These are phyloP conservation scores for Chytriomyces confervae DNA, from an alignment of 192 early-diverging fungal species.

Conservation along the genomic window DNA sequence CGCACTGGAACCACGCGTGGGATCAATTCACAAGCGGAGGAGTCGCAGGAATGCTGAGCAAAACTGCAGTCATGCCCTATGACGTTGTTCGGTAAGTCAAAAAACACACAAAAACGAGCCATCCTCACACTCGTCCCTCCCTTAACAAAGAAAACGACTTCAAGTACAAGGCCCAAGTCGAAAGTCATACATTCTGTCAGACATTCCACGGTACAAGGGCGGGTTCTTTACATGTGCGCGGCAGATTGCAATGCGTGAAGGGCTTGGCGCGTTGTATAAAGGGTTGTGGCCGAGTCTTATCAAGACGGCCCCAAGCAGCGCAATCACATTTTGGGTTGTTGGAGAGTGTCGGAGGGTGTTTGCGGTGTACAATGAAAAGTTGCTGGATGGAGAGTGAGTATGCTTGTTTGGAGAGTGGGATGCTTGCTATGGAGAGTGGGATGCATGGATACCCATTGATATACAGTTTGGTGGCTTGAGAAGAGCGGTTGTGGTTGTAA, in stretches of 20 bases:
- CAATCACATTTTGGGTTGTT: conserved; percentile 85
- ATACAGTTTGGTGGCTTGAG: too few species aligned
- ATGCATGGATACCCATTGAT: too few species aligned
- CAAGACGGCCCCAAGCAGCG: conserved; percentile 84
- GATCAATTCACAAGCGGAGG: conserved; percentile 83
- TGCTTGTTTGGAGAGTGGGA: too few species aligned
- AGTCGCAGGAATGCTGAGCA: conserved; percentile 78
- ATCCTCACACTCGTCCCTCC: too few species aligned
- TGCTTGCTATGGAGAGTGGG: too few species aligned
- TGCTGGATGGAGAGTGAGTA: too few species aligned
- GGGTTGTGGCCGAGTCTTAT: conserved; percentile 83
- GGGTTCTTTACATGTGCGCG: conserved; percentile 61
- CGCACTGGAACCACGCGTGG: conserved; percentile 11
- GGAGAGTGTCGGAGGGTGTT: conserved; percentile 23
- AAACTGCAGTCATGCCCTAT: conserved; percentile 87
- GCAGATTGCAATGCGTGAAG: conserved; percentile 77
- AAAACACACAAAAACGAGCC: too few species aligned
- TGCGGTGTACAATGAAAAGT: too few species aligned
- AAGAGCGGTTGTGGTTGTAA: too few species aligned
- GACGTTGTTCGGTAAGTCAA: conserved; percentile 71
- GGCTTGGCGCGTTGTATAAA: conserved; percentile 83
- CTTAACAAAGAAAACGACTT: conserved; percentile 48
- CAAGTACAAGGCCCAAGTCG: conserved; percentile 78
- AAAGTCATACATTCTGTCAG: conserved; percentile 60
- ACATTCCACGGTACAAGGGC: conserved; percentile 70